Evolutionary conservation across 345 rosid species (phyloP).

Genomic region (Noccaea bulbosa): DNA sequence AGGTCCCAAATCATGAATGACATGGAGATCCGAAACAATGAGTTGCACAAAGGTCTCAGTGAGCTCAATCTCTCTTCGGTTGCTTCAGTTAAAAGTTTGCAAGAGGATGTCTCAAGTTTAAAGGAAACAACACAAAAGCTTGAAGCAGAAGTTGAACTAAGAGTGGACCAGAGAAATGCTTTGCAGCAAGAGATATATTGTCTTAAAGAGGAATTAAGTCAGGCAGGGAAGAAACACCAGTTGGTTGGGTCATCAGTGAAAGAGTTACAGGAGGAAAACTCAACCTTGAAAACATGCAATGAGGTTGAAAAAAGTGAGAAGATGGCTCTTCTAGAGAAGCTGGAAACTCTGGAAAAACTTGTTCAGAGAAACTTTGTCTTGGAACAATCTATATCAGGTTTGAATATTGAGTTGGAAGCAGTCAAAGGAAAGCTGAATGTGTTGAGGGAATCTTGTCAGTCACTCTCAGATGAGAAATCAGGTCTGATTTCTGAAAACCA

Average conservation of each 20-base stretch:
- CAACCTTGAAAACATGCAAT: constrained; percentile 51
- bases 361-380: constrained; percentile 67
- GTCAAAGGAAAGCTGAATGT: constrained; percentile 60
- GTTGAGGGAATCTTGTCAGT: constrained; percentile 67
- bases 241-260: constrained; percentile 65
- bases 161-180: constrained; percentile 83
- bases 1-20: constrained; percentile 63
- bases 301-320: constrained; percentile 60
- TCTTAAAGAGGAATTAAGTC: constrained; percentile 81
- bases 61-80: constrained; percentile 54
- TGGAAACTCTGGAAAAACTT: constrained; percentile 71
- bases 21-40: constrained; percentile 65
- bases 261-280: constrained; percentile 63
- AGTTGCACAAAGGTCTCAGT: constrained; percentile 56
- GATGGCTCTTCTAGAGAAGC: constrained; percentile 58
- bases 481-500: constrained; percentile 64
- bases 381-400: constrained; percentile 77
- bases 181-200: constrained; percentile 88
- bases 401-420: constrained; percentile 75
- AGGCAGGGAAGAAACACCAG: constrained; percentile 57
- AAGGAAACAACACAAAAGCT: constrained; percentile 73
- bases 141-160: constrained; percentile 81
- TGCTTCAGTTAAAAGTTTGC: constrained; percentile 61
- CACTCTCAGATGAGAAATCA: constrained; percentile 64
- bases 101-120: constrained; percentile 67